Base-by-base conservation (phyloP, 108 stramenopile genomes). In the Stephanodiscus minutulus region DNA sequence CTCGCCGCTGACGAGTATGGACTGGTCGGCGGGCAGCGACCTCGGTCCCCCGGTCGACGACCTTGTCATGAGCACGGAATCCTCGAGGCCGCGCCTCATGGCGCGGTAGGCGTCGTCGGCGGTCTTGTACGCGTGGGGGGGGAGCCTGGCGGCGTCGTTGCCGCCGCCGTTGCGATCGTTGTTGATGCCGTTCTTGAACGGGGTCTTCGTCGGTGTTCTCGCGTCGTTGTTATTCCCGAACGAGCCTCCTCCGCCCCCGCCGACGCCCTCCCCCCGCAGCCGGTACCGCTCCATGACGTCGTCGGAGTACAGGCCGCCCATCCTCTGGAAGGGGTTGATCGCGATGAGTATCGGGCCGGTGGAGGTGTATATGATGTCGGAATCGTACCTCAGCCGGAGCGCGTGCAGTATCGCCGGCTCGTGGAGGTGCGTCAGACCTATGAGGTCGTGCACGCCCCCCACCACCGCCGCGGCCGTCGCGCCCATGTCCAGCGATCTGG, bases 111-210 rank as follows among this genome's bases (percentile, higher is more conserved):
- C 86, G 46, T 88, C 82, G 60, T 95, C 88, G 10, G 97, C 98
- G 60, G 97, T 85, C 43, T 86, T 90, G 72, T 97, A 99, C 5
- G 97, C 96, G 84, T 99, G 98, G 5, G 98, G 98, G 10, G 97
- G 92, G 25, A 94, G 70, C 7, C 71, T 68, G 11, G 29, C n/a
- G n/a, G n/a, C n/a, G n/a, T n/a, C 41, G 35, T 74, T 47, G 25
- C n/a, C n/a, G n/a, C n/a, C n/a, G 57, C 49, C 79, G 81, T 24
- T 54, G 20, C 44, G 41, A 12, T 17, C 58, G 22, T 36, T 22
- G 48, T n/a, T 11, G 39, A 8, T 9, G 11, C 11, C 39, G 39
- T 31, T 20, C 25, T 70, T 70, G 12, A 1, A 11, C 8, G 7
- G 39, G 0, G 39, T 8, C 39, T 8, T 8, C 7, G 11, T 39